A percentile compares a stretch with the other conserved stretches of the same genome.
These are phyloP conservation scores for Nymphaea thermarum DNA, from an alignment of 164 flowering plant species.

Conservation along the genomic window DNA sequence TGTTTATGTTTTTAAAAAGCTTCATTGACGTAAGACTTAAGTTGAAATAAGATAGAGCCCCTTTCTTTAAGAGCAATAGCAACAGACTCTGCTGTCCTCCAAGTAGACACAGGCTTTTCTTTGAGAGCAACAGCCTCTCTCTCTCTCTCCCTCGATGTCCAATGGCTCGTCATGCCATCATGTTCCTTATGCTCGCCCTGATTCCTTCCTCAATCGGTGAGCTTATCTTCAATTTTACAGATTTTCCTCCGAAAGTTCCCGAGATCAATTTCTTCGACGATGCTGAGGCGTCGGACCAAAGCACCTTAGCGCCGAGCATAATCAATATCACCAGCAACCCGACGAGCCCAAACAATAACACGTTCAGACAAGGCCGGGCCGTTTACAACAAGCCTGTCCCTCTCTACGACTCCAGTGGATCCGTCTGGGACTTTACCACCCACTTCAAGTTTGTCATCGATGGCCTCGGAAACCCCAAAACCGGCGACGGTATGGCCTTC, in stretches of 20 bases:
- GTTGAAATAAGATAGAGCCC: no score
- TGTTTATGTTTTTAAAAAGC: no score
- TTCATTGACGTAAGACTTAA: no score
- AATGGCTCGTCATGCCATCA: background rate
- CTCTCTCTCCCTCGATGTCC: no score
- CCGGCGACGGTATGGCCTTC: conserved; percentile 24
- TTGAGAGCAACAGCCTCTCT: no score
- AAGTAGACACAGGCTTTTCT: no score
- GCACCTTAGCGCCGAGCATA: background rate
- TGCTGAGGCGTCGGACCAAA: background rate
- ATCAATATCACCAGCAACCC: background rate
- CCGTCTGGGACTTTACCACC: conserved; percentile 30
- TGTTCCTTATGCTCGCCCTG: background rate
- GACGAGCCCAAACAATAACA: background rate
- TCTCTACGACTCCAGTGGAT: conserved; percentile 8
- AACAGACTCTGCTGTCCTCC: no score
- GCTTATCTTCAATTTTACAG: background rate
- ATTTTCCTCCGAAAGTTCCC: background rate
- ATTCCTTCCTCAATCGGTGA: background rate
- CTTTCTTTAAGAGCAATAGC: no score
- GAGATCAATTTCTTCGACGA: background rate
- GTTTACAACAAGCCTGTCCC: background rate
- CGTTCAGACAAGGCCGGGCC: background rate
- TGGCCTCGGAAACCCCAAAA: background rate
- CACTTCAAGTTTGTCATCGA: conserved; percentile 31